Base-by-base conservation (phyloP, 73 alveolate species). In the Stentor roeselii region DNA sequence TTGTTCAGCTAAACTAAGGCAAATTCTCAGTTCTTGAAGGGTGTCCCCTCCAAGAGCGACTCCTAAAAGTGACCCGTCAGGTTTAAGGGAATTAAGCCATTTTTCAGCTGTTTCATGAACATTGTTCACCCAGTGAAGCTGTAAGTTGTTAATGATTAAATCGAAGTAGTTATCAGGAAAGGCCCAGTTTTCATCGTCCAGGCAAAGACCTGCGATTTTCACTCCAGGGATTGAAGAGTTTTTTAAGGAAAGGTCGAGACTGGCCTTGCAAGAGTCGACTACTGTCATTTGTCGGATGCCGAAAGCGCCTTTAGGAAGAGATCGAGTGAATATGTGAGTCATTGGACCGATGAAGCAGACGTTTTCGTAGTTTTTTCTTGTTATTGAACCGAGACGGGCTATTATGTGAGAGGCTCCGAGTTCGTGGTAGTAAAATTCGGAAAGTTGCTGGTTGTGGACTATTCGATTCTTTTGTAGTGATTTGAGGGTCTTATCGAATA, bases 51-150 rank as follows among this genome's bases (percentile, higher is more conserved):
- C 94, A 59, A 88, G 60, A 40, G 86, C 82, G 4, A 89, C 59
- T 59, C 94, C 91, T 75, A 84, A 75, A 32, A 75, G 59, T 21
- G 89, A 58, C 3, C 94, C 94, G 59, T 88, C 94, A 3, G 94
- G 78, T 39, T 60, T 82, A 27, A 88, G 58, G 36, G 89, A 76
- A 21, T 76, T 85, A 32, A 86, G 36, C 60, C 87, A 85, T 60
- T 75, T 88, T 41, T 67, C 74, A 41, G 84, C 74, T 1, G 83
- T 88, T 36, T 74, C 88, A 40, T 78, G 76, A 41, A 88, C 39
- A 3, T 88, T 86, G 85, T 86, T 88, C 4, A 85, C 88, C 75
- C 87, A 88, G 60, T 88, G 90, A 37, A 88, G 37, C 75, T 88
- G 83, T 78, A 86, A 75, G 84, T 88, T 88, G 42, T 88, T 83